Conservation (phyloP, 768 basidiomycete genomes). For the Dendrothele bispora region DNA sequence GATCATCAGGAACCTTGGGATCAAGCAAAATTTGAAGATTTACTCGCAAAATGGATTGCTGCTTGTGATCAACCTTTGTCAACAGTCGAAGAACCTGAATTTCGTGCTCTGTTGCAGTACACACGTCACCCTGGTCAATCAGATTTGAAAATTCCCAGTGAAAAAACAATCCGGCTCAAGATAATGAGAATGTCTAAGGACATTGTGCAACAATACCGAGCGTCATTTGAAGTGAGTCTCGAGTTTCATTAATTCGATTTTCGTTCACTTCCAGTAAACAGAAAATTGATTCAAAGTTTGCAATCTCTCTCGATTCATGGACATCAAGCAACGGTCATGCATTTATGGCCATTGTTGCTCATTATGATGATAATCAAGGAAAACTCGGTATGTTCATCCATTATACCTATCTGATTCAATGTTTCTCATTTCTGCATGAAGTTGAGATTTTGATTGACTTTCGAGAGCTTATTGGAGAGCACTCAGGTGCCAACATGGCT, state of each 20-base stretch:
- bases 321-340: conserved; percentile 29
- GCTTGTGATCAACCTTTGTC: background rate
- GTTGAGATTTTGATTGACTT: conserved; percentile 28
- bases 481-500: conserved; percentile 28
- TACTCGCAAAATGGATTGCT: conserved; percentile 1
- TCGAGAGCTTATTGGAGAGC: conserved; percentile 23
- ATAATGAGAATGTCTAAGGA: background rate
- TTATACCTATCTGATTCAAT: background rate
- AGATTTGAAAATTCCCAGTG: background rate
- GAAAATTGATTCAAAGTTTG: conserved; percentile 6
- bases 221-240: background rate
- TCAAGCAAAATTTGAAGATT: background rate
- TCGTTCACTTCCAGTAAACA: background rate
- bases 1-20: background rate
- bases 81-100: background rate
- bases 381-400: conserved; percentile 14
- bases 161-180: background rate
- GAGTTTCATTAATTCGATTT: background rate
- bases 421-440: conserved; percentile 7
- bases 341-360: conserved; percentile 28
- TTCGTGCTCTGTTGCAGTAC: background rate
- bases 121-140: background rate
- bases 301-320: conserved; percentile 29
- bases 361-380: conserved; percentile 25
- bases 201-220: background rate